Base-by-base conservation (phyloP, 2,329 filamentous ascomycete species). In the Cercospora beticola region DNA sequence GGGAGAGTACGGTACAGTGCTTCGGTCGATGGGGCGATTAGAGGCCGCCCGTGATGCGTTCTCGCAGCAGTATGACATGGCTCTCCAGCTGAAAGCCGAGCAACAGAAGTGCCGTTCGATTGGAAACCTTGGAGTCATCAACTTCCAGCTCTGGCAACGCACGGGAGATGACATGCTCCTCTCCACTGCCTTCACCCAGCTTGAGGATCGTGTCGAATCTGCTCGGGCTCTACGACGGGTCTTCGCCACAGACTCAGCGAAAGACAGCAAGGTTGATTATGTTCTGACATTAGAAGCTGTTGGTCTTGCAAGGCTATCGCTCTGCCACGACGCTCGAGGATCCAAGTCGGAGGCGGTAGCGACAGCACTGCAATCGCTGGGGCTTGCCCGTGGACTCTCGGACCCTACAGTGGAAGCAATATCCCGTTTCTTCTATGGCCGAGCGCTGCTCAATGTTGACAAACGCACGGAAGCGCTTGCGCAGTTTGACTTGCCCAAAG, bases 281-380 rank as follows among this genome's bases (percentile, higher is more conserved):
- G 0, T 49, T 21, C 7, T 21, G 43, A 49, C 43, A 49, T 12
- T 21, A 2, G 33, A 49, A 18, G 16, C 43, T 49, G 62, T 64
- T 5, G 79, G 76, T 1, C 71, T 78, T 1, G 65, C 70, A 5
- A 73, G 80, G 6, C 72, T 81, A 2, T 80, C 80, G 1, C 72
- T 82, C 0, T 80, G 79, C 66, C 75, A 78, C 43, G 68, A 73
- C 6, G 71, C 74, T 5, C 69, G 65, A 3, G 75, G 73, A 1
- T 59, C 77, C 3, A 65, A 58, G 14, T 67, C 73, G 4, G 65
- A 70, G 46, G 78, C 67, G 4, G 31, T 68, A 3, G 28, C 23
- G 18, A 56, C 46, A 16, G 62, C 57, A 14, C 16, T 49, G 21
- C 21, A 62, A 40, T 60, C 60, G 16, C 21, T 57, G 7, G 16